Base-by-base conservation (phyloP, 768 basidiomycete species). In the Tubosaeta sp. region DNA sequence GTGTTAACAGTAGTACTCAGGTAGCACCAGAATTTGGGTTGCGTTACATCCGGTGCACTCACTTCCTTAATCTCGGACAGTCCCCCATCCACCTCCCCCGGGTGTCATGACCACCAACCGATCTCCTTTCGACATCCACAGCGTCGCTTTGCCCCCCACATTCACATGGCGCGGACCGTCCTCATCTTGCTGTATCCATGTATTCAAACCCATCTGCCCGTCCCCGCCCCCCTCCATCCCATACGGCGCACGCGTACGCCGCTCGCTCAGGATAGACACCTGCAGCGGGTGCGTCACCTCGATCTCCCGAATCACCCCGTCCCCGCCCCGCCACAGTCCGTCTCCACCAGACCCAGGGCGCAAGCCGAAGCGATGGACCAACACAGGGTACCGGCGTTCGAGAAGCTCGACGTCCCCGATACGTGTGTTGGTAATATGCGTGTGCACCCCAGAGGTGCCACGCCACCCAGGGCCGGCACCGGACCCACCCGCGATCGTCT, bases 351-450 rank as follows among this genome's bases (percentile, higher is more conserved):
- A 87, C 41, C 78, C 84, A 14, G 75, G 64, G 22, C 91, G 80
- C 43, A 93, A 65, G 6, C 84, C 88, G 65, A 97, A 97, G 62
- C 80, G 83, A 64, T 88, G 90, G 14, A 97, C 59, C 59, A 97
- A 74, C n/a, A 95, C 84, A 0, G 95, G 94, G 67, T 97, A 97
- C 41, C 95, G 83, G 44, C 94, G 81, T 65, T 97, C 95, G 33
- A 97, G 78, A 61, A 95, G 87, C 65, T 97, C 95, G 33, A 94
- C 86, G 60, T 97, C 95, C 19, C 91, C 91, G 39, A 94, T 94
- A 11, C 91, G 83, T 10, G 91, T 93, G 67, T 93, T 94, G 0
- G 94, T 94, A 60, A 93, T 93, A 63, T 94, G 91, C 2, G 91
- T 93, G 67, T 95, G 94, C 2, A 95, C 89, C 7, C 94, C 94